These are phyloP conservation scores for Mortierella sp. DNA, from an alignment of 371 early-diverging fungal genomes.

Conservation along the genomic window DNA sequence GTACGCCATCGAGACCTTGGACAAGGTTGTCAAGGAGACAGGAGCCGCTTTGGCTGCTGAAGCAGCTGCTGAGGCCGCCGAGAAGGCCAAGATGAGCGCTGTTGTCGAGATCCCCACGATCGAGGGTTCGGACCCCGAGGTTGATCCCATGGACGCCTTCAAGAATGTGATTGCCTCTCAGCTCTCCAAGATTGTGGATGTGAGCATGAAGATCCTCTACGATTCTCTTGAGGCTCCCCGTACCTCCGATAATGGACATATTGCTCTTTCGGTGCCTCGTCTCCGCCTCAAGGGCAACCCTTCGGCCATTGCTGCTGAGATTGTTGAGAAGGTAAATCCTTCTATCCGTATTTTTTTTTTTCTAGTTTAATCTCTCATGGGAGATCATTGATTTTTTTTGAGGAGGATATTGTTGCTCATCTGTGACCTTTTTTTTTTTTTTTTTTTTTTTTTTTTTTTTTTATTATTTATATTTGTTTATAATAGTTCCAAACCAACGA, in stretches of 20 bases:
- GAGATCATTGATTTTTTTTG: background rate
- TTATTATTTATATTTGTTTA: background rate
- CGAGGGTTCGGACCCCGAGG: slow-evolving; percentile 60
- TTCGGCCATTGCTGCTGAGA: slow-evolving; percentile 80
- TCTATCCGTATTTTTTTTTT: slow-evolving; percentile 10
- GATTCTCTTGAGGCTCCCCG: slow-evolving; percentile 69
- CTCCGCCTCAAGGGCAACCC: slow-evolving; percentile 88
- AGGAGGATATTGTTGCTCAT: too few species aligned
- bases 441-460: background rate
- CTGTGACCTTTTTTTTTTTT: slow-evolving; percentile 11
- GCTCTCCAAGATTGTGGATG: slow-evolving; percentile 57
- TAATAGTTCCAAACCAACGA: slow-evolving; percentile 70
- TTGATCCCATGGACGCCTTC: slow-evolving; percentile 67
- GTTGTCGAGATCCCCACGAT: slow-evolving; percentile 45
- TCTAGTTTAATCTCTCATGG: background rate
- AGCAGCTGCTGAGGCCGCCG: slow-evolving; percentile 34
- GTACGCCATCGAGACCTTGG: slow-evolving; percentile 47
- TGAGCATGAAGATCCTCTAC: slow-evolving; percentile 60
- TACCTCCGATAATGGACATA: slow-evolving; percentile 75
- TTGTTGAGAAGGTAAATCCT: slow-evolving; percentile 68
- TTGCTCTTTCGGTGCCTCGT: slow-evolving; percentile 87
- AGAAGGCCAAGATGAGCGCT: slow-evolving; percentile 51
- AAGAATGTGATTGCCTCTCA: slow-evolving; percentile 64
- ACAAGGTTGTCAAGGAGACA: slow-evolving; percentile 54
- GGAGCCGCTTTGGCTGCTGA: slow-evolving; percentile 41